Percentiles rank a stretch among this genome's conserved stretches.
phyloP scores from a whole-genome alignment of 2,329 filamentous ascomycete genomes.

The Cladobotryum mycophilum region DNA sequence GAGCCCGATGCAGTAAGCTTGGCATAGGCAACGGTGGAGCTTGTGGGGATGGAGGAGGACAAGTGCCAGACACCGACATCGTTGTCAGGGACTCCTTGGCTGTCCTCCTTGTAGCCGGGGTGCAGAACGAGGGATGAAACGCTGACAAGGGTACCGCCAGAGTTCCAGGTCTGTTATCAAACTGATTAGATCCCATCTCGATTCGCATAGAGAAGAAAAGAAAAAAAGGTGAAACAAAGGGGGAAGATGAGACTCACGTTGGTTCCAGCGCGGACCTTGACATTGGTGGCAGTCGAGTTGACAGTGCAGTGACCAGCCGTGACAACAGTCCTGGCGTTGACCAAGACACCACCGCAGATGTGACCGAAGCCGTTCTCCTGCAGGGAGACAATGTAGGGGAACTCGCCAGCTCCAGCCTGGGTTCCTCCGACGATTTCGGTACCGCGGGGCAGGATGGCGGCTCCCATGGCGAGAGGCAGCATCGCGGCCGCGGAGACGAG shows the following conservation, averaged over 20 bases:
- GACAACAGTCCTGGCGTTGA: slow-evolving; percentile 26
- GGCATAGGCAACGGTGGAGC: slow-evolving; percentile 21
- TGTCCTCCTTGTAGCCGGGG: slow-evolving; percentile 17
- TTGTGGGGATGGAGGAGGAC: slow-evolving; percentile 17
- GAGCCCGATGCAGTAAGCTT: slow-evolving; percentile 18
- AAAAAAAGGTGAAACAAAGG: not conserved
- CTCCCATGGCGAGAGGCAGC: slow-evolving; percentile 8
- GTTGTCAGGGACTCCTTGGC: slow-evolving; percentile 14
- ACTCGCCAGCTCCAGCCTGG: slow-evolving; percentile 20
- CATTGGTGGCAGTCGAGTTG: slow-evolving; percentile 7
- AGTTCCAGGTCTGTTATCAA: slow-evolving; percentile 15
- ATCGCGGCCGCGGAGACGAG: not conserved
- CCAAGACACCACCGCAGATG: slow-evolving; percentile 24
- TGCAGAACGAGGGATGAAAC: slow-evolving; percentile 20
- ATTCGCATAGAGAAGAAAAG: not conserved
- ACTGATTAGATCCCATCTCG: not conserved
- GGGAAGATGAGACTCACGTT: slow-evolving; percentile 12
- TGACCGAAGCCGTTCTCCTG: slow-evolving; percentile 11
- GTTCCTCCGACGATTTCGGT: slow-evolving; percentile 21
- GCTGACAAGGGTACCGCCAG: slow-evolving; percentile 20
- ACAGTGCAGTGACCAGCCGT: slow-evolving; percentile 28
- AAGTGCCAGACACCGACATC: slow-evolving; percentile 27
- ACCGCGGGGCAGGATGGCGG: slow-evolving; percentile 6
- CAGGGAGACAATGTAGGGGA: slow-evolving; percentile 27
- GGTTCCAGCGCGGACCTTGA: slow-evolving; percentile 23